These are phyloP conservation scores for Bolboschoenoplectus hybrid DNA, from an alignment of 202 grass and related monocot species.

Conservation along the genomic window DNA sequence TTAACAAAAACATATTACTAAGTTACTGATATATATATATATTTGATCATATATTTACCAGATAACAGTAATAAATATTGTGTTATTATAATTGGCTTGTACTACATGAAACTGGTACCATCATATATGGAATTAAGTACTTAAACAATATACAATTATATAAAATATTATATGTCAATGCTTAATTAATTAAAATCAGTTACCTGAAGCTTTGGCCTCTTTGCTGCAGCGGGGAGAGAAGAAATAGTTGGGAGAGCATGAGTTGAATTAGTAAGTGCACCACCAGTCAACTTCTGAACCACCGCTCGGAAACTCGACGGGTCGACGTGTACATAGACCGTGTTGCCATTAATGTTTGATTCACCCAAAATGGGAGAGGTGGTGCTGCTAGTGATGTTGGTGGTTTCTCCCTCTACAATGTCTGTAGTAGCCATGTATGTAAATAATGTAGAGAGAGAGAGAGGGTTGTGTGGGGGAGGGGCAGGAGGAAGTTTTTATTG, in stretches of 20 bases:
- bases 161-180: background rate
- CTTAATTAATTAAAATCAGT: background rate
- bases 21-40: too few species aligned
- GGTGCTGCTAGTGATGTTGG: background rate
- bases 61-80: background rate
- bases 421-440: conserved; percentile 36
- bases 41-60: too few species aligned
- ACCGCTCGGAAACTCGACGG: conserved; percentile 62
- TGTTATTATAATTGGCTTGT: background rate
- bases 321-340: conserved; percentile 69
- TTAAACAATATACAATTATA: background rate
- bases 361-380: conserved; percentile 6
- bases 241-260: background rate
- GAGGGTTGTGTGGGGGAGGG: background rate
- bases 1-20: background rate
- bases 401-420: conserved; percentile 33
- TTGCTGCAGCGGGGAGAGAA: conserved; percentile 22
- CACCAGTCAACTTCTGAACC: conserved; percentile 75
- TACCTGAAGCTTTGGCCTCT: conserved; percentile 67
- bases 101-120: background rate
- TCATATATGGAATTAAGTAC: background rate
- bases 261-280: conserved; percentile 33
- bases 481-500: background rate
- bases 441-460: background rate
- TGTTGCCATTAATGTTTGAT: conserved; percentile 43